phyloP scores from a whole-genome alignment of 139 green algal genomes.

The Tetradesmus lagerheimii region DNA sequence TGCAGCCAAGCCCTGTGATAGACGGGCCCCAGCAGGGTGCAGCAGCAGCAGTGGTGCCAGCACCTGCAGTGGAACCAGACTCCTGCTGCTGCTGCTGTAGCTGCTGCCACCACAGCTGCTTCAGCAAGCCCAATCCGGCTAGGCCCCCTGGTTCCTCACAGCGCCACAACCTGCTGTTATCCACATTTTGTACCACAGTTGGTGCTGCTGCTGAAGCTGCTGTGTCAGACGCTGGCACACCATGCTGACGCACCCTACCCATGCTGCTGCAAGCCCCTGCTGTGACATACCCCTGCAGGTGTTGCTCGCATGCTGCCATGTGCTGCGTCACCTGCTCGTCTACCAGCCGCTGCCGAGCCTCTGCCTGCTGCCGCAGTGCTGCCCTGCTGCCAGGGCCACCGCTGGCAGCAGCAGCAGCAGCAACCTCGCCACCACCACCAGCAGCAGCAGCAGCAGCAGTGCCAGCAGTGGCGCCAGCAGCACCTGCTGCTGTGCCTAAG shows the following conservation, averaged over 20 bases:
- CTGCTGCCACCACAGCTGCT: conserved; percentile 5
- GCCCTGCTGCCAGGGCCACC: not conserved
- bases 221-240: not conserved
- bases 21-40: not conserved
- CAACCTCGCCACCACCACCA: not conserved
- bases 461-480: not conserved
- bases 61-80: not conserved
- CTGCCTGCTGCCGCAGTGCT: conserved; percentile 2
- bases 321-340: not conserved
- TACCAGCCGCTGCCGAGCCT: not conserved
- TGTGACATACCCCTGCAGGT: not conserved
- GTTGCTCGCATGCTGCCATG: not conserved
- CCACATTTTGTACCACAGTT: not conserved
- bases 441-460: not conserved
- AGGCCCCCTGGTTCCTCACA: not conserved
- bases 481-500: not conserved
- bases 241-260: not conserved
- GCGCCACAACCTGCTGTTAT: not conserved
- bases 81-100: not conserved
- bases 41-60: conserved; percentile 18
- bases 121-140: not conserved
- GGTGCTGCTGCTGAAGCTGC: not conserved
- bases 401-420: conserved; percentile 1
- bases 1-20: not conserved
- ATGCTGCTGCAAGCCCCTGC: not conserved